Conservation (phyloP, 371 early-diverging fungal species). For the Mucor piriformis region DNA sequence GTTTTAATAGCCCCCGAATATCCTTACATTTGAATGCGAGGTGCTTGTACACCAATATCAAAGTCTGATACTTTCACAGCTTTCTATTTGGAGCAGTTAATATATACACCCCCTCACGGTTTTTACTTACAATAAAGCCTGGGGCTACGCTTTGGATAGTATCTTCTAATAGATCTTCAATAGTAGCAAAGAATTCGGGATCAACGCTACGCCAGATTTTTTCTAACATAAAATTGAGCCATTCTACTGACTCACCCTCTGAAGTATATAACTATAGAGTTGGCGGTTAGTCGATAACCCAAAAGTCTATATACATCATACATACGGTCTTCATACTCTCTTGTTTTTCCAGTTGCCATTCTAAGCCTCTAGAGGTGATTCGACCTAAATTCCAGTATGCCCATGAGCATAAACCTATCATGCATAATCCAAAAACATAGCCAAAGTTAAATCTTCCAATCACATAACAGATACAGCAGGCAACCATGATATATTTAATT, state of each 20-base stretch:
- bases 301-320: not conserved
- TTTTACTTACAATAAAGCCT: conserved; percentile 34
- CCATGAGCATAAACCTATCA: conserved; percentile 25
- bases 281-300: not conserved
- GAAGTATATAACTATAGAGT: conserved; percentile 38
- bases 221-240: conserved; percentile 48
- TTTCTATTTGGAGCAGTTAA: conserved; percentile 21
- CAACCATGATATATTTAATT: conserved; percentile 31
- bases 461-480: conserved; percentile 29
- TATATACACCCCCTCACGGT: not conserved
- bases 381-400: conserved; percentile 38
- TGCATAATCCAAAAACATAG: conserved; percentile 16
- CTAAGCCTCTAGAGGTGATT: conserved; percentile 20
- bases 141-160: conserved; percentile 35
- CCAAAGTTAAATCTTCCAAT: conserved; percentile 31
- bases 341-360: conserved; percentile 43
- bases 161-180: conserved; percentile 46
- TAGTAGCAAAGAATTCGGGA: conserved; percentile 33
- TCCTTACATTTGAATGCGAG: conserved; percentile 45
- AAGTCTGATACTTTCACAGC: conserved; percentile 43
- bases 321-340: conserved; percentile 40
- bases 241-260: conserved; percentile 50
- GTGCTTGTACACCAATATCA: conserved; percentile 52
- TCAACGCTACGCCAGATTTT: conserved; percentile 51
- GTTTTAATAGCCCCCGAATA: not conserved